phyloP scores from a whole-genome alignment of 2,329 filamentous ascomycete species.

The Aspergillus oerlinghausenensis region DNA sequence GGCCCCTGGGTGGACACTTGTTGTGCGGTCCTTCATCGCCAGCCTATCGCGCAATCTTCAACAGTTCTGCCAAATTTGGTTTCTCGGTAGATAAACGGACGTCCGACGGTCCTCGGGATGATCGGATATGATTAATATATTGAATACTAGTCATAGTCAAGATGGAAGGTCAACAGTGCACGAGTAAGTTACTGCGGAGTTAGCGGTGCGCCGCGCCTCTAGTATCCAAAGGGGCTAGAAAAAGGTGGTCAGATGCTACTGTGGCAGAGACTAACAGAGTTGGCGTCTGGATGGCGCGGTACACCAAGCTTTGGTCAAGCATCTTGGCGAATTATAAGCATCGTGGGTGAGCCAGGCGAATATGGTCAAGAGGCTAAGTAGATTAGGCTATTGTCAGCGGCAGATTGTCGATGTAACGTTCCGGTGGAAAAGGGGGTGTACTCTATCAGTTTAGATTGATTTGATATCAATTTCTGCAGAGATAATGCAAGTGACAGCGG shows the following conservation, averaged over 20 bases:
- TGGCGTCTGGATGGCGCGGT: not conserved
- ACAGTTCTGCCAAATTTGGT: not conserved
- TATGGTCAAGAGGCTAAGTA: not conserved
- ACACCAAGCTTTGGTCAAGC: constrained; percentile 6
- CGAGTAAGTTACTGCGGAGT: not conserved
- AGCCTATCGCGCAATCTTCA: not conserved
- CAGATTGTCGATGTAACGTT: not conserved
- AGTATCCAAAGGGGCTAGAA: not conserved
- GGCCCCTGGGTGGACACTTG: not conserved
- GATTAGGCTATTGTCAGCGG: not conserved
- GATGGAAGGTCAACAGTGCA: not conserved
- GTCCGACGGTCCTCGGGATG: not conserved
- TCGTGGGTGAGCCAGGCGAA: not conserved
- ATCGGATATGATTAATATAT: not conserved
- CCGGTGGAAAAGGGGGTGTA: not conserved
- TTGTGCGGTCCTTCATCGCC: not conserved
- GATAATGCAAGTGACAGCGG: not conserved
- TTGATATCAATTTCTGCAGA: not conserved
- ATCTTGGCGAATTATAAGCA: constrained; percentile 4
- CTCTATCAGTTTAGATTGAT: not conserved
- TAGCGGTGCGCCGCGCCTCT: not conserved
- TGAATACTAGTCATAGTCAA: not conserved
- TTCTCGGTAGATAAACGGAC: not conserved
- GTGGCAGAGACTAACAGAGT: not conserved
- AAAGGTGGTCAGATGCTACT: not conserved